phyloP scores from a whole-genome alignment of 2,329 filamentous ascomycete species.

The Fusarium domesticum region DNA sequence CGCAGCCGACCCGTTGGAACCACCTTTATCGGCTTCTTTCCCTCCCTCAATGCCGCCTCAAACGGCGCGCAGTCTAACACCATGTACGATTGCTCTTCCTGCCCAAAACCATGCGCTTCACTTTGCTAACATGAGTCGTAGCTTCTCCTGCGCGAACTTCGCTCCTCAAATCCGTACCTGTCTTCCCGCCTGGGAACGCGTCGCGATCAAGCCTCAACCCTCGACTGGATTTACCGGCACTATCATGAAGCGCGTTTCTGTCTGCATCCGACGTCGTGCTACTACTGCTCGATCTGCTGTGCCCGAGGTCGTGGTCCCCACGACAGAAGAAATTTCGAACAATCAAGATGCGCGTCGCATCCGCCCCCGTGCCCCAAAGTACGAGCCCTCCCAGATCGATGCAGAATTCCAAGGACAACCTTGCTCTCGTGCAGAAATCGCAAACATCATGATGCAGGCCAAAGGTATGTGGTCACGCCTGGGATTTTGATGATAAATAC shows the following conservation, averaged over 20 bases:
- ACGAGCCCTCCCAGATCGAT: constrained; percentile 1
- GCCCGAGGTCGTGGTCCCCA: background rate
- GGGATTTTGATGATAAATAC: background rate
- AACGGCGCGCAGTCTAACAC: constrained; percentile 7
- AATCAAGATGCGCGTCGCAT: constrained; percentile 11
- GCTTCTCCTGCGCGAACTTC: constrained; percentile 7
- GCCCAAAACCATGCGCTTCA: background rate
- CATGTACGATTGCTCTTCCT: constrained; percentile 15
- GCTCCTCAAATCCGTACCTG: constrained; percentile 13
- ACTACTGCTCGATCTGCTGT: background rate
- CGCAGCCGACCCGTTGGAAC: constrained; percentile 22
- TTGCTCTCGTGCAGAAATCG: constrained; percentile 7
- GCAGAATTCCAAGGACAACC: constrained; percentile 7
- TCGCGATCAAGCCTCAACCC: constrained; percentile 27
- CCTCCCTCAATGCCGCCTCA: constrained; percentile 12
- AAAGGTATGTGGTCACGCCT: constrained; percentile 26
- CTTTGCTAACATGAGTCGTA: background rate
- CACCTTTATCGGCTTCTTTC: constrained; percentile 30
- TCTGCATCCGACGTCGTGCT: constrained; percentile 5
- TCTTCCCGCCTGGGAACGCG: constrained; percentile 33
- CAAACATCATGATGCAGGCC: constrained; percentile 25
- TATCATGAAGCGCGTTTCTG: constrained; percentile 36
- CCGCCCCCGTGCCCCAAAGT: constrained; percentile 5
- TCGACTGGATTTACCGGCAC: constrained; percentile 23
- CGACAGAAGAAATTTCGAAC: constrained; percentile 6